Evolutionary conservation across 2,329 filamentous ascomycete genomes (phyloP).

Genomic region (Penicillium sp.): DNA sequence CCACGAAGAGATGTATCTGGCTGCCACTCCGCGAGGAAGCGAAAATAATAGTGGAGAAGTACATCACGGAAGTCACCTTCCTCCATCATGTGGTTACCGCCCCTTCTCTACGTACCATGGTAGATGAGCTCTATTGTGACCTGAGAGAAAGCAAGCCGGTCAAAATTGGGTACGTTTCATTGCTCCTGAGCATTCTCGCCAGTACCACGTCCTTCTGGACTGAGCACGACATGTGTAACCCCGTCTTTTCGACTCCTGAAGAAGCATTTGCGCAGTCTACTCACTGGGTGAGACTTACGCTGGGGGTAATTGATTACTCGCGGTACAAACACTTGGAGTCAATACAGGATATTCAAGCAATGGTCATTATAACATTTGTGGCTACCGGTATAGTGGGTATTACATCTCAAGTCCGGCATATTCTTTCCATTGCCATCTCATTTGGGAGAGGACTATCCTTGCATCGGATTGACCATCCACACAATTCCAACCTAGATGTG

Average conservation of each 20-base stretch:
- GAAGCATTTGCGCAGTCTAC: constrained; percentile 24
- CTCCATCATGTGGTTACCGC: constrained; percentile 31
- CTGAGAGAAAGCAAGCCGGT: constrained; percentile 16
- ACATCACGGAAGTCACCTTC: constrained; percentile 25
- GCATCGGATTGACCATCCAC: constrained; percentile 16
- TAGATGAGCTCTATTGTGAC: constrained; percentile 26
- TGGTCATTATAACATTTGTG: constrained; percentile 30
- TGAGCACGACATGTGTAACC: constrained; percentile 9
- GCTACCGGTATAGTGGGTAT: constrained; percentile 30
- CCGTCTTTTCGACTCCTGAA: constrained; percentile 13
- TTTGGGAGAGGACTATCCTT: constrained; percentile 16
- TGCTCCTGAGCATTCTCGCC: constrained; percentile 29
- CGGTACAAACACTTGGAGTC: constrained; percentile 18
- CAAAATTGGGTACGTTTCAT: constrained; percentile 22
- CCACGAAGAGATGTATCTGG: constrained; percentile 23
- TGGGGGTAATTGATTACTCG: constrained; percentile 30
- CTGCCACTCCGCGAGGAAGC: constrained; percentile 31
- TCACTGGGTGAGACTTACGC: constrained; percentile 25
- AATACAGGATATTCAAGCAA: constrained; percentile 32
- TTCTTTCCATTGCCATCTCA: constrained; percentile 27
- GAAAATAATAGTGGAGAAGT: constrained; percentile 27
- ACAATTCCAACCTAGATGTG: constrained; percentile 9
- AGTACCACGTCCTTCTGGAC: constrained; percentile 29
- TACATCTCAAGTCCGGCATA: constrained; percentile 25
- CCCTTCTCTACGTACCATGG: constrained; percentile 21